Evolutionary conservation across 345 rosid species (phyloP).

Genomic region (Mercurialis annua): DNA sequence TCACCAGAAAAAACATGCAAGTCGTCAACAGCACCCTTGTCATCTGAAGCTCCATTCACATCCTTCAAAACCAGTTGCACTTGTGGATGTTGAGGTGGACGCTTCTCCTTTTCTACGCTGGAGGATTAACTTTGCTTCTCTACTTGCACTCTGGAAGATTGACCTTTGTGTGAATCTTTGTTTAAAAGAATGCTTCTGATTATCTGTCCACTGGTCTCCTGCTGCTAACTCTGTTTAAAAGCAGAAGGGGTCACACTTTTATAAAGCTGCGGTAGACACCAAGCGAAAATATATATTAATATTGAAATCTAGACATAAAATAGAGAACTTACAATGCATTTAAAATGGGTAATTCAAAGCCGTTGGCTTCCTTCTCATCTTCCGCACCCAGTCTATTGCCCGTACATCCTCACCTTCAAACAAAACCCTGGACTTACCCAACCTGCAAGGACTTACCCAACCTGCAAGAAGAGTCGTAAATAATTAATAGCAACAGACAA

Average conservation of each 20-base stretch:
- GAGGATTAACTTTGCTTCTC: constrained; percentile 42
- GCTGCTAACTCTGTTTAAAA: constrained; percentile 43
- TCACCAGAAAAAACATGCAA: constrained; percentile 32
- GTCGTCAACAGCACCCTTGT: constrained; percentile 44
- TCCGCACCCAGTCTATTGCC: no score
- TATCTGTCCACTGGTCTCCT: constrained; percentile 40
- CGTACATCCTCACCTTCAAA: no score
- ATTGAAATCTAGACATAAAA: no score
- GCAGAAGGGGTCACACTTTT: constrained; percentile 32
- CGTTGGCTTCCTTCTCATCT: no score
- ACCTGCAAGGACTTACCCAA: no score
- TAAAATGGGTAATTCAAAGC: no score
- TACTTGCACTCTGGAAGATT: constrained; percentile 30
- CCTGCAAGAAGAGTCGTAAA: no score
- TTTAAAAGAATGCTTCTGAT: constrained; percentile 46
- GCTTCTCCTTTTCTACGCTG: constrained; percentile 42
- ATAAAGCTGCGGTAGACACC: no score
- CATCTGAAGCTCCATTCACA: constrained; percentile 39
- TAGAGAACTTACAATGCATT: no score
- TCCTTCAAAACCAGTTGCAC: constrained; percentile 39
- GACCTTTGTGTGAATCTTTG: constrained; percentile 46
- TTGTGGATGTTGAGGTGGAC: constrained; percentile 43
- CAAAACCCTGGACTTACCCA: no score
- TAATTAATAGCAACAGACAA: no score
- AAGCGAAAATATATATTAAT: no score